Conservation (phyloP, 2,329 filamentous ascomycete species). For the Microdochium bolleyi region DNA sequence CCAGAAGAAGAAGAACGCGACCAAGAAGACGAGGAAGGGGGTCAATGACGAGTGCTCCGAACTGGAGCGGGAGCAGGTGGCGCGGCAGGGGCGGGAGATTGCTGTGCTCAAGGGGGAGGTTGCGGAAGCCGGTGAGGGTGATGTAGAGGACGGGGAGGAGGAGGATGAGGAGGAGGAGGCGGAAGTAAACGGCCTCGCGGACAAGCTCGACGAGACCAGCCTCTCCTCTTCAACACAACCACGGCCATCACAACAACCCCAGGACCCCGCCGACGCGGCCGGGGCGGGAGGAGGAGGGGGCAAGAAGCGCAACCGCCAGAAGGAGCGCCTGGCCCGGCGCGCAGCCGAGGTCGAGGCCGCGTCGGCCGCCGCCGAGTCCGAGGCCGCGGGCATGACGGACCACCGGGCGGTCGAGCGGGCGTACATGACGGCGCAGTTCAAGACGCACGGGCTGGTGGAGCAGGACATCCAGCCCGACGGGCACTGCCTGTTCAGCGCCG, state of each 20-base stretch:
- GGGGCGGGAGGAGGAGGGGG: slow-evolving; percentile 8
- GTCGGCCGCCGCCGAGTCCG: slow-evolving; percentile 59
- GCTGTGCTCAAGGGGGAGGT: slow-evolving; percentile 27
- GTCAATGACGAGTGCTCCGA: slow-evolving; percentile 69
- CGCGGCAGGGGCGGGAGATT: slow-evolving; percentile 57
- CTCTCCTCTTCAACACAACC: slow-evolving; percentile 9
- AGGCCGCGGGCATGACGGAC: slow-evolving; percentile 69
- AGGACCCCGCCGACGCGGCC: slow-evolving; percentile 7
- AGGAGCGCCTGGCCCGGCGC: slow-evolving; percentile 81
- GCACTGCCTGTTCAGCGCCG: slow-evolving; percentile 87
- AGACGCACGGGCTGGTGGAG: slow-evolving; percentile 57
- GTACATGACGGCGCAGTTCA: slow-evolving; percentile 62
- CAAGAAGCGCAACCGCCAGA: slow-evolving; percentile 84
- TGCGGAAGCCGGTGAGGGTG: neutral
- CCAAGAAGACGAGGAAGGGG: slow-evolving; percentile 74
- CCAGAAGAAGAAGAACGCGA: slow-evolving; percentile 94
- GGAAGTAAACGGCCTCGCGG: slow-evolving; percentile 9
- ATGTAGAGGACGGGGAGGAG: slow-evolving; percentile 5
- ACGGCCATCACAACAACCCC: slow-evolving; percentile 10
- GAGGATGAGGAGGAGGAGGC: slow-evolving; percentile 8
- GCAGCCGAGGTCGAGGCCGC: slow-evolving; percentile 75
- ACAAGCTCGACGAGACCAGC: slow-evolving; percentile 9
- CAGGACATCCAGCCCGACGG: slow-evolving; percentile 82
- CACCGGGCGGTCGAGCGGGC: slow-evolving; percentile 61
- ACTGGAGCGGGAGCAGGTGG: slow-evolving; percentile 58